Evolutionary conservation across 129 eudicot species (phyloP), one percentile per base, ranked within the genome.

Genomic region (Pseudognaphalium luteoalbum): DNA sequence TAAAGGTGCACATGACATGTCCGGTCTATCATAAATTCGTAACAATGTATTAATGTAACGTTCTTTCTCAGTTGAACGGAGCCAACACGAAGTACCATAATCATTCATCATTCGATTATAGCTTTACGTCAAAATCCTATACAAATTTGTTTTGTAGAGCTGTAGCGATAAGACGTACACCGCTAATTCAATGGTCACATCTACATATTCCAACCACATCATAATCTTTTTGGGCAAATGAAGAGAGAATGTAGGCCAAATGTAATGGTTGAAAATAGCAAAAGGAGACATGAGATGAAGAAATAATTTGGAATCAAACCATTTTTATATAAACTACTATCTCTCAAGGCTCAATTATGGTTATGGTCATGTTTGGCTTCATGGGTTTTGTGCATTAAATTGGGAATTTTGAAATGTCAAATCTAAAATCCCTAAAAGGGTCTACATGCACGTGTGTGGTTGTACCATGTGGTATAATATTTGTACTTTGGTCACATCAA

Each of bases 401-500:
- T 57, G 29, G 62, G 73, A 60, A 57, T 34, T 72, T 59, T 25
- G 83, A 79, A 20, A 79, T 63, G 78, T 79, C 83, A 79, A 33
- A 25, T 79, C 83, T 47, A 22, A 10, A 63, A 72, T 37, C 72
- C 59, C 32, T 16, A 72, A 72, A 71, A 71, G 59, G 78, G 28
- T 62, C 25, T 34, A 77, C 12, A 68, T 16, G 75, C 66, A 54
- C 51, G 29, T 75, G 64, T 33, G 35, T 71, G 83, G 76, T 62
- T 51, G 83, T 25, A 77, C 68, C 44, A 39, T 68, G 29, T 35
- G 75, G 28, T 72, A 6, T 44, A 15, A 50, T 6, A 64, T 72
- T 63, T 79, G 78, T 68, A 56, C 67, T 54, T 54, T 77, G 30
- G 47, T 79, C 83, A 79, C 60, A 71, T 79, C 73, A 71, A 41